Percentiles rank a stretch among this genome's conserved stretches.
phyloP scores from a whole-genome alignment of 441 rosid species.

The Aquilaria agallochum region DNA sequence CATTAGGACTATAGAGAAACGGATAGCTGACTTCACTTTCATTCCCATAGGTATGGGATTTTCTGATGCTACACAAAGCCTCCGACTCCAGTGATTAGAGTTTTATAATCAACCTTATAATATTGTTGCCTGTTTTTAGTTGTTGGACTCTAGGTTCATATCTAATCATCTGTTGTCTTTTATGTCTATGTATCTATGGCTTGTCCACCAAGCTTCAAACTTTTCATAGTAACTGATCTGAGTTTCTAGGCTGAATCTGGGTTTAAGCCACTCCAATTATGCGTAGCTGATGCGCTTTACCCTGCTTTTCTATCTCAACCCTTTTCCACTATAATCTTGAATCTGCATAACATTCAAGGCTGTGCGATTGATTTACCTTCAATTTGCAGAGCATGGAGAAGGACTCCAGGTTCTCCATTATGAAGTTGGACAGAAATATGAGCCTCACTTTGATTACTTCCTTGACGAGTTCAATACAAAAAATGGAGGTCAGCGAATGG shows the following conservation, averaged over 20 bases:
- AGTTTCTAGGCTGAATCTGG: no score
- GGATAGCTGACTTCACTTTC: slow-evolving; percentile 86
- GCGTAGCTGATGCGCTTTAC: no score
- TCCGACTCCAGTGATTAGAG: not conserved
- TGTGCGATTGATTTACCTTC: slow-evolving; percentile 12
- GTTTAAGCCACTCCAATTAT: no score
- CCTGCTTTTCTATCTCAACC: no score
- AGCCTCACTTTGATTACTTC: slow-evolving; percentile 90
- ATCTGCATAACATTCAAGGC: no score
- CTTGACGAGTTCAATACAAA: slow-evolving; percentile 73
- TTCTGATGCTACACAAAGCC: slow-evolving; percentile 1
- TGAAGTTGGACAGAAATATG: slow-evolving; percentile 88
- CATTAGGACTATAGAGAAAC: slow-evolving; percentile 66
- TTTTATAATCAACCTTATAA: not conserved
- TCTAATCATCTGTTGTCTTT: no score
- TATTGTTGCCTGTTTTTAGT: no score
- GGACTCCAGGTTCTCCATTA: slow-evolving; percentile 93
- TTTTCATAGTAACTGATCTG: no score
- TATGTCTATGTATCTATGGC: no score
- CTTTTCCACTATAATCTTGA: no score
- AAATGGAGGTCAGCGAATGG: slow-evolving; percentile 94
- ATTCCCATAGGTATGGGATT: slow-evolving; percentile 68
- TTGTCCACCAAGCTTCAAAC: no score
- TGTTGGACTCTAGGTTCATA: no score
- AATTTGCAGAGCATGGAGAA: slow-evolving; percentile 81